Evolutionary conservation across 176 grass and related monocot genomes (phyloP).

Genomic region (Rhynchospora pubera): DNA sequence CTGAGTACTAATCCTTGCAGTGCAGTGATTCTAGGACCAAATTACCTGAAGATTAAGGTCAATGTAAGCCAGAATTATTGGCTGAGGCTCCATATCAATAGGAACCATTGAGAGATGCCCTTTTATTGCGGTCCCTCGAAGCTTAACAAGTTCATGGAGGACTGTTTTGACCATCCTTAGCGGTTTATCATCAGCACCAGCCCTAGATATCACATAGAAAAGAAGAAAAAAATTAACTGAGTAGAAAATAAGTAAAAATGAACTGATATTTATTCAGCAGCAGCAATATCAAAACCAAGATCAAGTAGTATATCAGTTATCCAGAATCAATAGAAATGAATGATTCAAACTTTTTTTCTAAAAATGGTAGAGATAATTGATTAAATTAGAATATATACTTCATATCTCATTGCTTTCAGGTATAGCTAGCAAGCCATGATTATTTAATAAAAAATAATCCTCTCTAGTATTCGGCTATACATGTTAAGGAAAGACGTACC

Average conservation of each 20-base stretch:
- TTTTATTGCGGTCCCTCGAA: constrained; percentile 92
- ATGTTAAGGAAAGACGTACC: constrained; percentile 29
- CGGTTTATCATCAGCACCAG: constrained; percentile 97
- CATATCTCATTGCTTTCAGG: neutral
- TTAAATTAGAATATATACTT: neutral
- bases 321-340: neutral
- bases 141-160: constrained; percentile 97
- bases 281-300: neutral
- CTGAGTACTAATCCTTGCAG: neutral
- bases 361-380: neutral
- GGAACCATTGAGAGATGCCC: constrained; percentile 99
- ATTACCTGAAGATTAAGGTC: constrained; percentile 98
- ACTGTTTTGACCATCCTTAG: constrained; percentile 99
- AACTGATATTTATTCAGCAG: neutral
- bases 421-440: neutral
- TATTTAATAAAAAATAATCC: neutral
- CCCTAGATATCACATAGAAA: constrained; percentile 43
- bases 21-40: constrained; percentile 1
- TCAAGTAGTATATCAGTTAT: neutral
- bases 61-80: constrained; percentile 98
- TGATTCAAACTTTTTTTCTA: neutral
- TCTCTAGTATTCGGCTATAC: neutral
- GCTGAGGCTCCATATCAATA: constrained; percentile 96
- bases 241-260: constrained; percentile 9
- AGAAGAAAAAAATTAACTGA: constrained; percentile 7